Percentiles rank a stretch among this genome's conserved stretches.
Conservation (phyloP, 75 land plant species). For the Cupressus sempervirens region DNA sequence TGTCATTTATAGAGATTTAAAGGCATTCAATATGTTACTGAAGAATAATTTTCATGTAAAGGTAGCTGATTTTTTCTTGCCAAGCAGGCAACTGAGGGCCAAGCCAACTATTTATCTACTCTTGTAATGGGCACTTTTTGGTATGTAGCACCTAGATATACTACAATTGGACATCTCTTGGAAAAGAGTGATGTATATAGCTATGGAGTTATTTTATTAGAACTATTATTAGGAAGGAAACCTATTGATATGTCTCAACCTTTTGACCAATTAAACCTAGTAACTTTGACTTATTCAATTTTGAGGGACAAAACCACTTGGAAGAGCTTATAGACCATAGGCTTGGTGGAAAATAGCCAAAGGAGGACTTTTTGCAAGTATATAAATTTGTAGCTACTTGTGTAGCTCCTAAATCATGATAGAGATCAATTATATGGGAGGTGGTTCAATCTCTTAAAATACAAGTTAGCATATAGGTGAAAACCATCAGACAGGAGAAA, state of each 20-base stretch:
- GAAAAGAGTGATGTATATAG: constrained; percentile 99
- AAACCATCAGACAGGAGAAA: constrained; percentile 44
- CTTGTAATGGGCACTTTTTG: constrained; percentile 99
- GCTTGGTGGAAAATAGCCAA: constrained; percentile 71
- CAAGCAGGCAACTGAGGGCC: constrained; percentile 92
- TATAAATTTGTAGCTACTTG: constrained; percentile 97
- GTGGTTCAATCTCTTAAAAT: constrained; percentile 96
- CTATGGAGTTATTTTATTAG: constrained; percentile 96
- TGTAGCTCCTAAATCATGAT: constrained; percentile 90
- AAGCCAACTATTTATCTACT: constrained; percentile 73
- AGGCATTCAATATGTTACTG: constrained; percentile 91
- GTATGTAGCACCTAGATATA: constrained; percentile 99
- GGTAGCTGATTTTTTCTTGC: constrained; percentile 97
- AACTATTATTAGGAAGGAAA: constrained; percentile 88
- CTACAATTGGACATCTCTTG: constrained; percentile 96
- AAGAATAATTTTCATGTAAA: constrained; percentile 91
- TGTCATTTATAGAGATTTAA: constrained; percentile 97
- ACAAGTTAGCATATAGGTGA: constrained; percentile 65
- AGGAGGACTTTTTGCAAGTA: constrained; percentile 87
- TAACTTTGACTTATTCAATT: constrained; percentile 95
- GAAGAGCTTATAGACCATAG: constrained; percentile 86
- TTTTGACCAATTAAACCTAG: constrained; percentile 92
- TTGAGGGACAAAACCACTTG: constrained; percentile 68
- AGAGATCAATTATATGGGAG: constrained; percentile 97
- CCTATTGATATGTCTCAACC: constrained; percentile 96